Evolutionary conservation across 305 asterid species (phyloP), one percentile per base, ranked within the genome.

Genomic region (Solanum chacoense): DNA sequence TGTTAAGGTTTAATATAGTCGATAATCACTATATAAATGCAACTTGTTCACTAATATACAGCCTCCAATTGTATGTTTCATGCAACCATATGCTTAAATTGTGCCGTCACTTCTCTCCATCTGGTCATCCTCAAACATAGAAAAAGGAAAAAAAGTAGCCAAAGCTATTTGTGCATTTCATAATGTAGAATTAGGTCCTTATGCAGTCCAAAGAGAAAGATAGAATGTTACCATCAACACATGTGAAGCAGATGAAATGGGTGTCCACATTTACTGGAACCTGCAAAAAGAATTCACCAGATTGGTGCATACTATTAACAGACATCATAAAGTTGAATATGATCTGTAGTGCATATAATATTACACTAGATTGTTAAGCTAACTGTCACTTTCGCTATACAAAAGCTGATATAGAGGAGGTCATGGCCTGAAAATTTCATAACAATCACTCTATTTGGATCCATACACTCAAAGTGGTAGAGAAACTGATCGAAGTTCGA

Each of bases 181-280:
- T 81, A 50, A 31, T 0, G 40, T 55, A 83, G 73, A 45, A 18
- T 45, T 50, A 29, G 86, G 38, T 83, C 71, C 42, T 83, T 50
- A 18, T 3, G 40, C 42, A 11, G 18, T 26, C 85, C 20, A 14
- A 20, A 28, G 32, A 18, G 67, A 26, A 34, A 16, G 89, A 89
- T 89, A 81, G 85, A 59, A 81, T 87, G 22, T 83, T 50, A 95
- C 98, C 99, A 90, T 93, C 92, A 36, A 92, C 95, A 86, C 97
- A 94, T 79, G 95, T 26, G 90, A 94, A 95, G 94, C 98, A 95
- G 91, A 97, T 94, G 91, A 96, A 96, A 91, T 97, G 99, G 4
- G 96, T 91, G 87, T 95, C 92, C 74, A 96, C 98, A 65, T 93
- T 45, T 72, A 93, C 96, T 26, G 95, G 91, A 63, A 94, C 95